Conservation (phyloP, 371 early-diverging fungal species). For the Caulochytrium protostelioides region DNA sequence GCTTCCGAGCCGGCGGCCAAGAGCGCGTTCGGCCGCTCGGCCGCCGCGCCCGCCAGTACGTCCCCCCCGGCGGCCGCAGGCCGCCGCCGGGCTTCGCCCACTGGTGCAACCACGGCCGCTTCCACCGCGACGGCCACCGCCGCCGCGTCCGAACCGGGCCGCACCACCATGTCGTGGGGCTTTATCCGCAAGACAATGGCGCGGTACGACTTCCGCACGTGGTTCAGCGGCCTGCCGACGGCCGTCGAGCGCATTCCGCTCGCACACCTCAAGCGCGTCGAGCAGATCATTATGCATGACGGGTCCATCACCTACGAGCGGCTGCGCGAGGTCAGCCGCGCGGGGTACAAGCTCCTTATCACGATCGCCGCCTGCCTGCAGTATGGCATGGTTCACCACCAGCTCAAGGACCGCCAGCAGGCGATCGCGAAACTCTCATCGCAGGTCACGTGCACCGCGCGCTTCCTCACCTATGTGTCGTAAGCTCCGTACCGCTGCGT, state of each 20-base stretch:
- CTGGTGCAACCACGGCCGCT: neutral
- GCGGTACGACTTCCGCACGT: constrained; percentile 17
- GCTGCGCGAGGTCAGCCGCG: constrained; percentile 14
- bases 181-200: constrained; percentile 15
- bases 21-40: neutral
- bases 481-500: too few species aligned
- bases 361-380: constrained; percentile 23
- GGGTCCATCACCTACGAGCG: constrained; percentile 20
- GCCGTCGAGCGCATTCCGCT: constrained; percentile 13
- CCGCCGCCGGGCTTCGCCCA: neutral
- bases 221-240: constrained; percentile 12
- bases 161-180: constrained; percentile 10
- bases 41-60: neutral
- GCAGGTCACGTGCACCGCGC: too few species aligned
- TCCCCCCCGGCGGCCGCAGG: neutral
- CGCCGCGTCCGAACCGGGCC: neutral
- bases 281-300: constrained; percentile 18
- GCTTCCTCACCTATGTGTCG: too few species aligned
- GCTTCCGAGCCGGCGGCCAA: neutral
- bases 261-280: constrained; percentile 11
- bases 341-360: constrained; percentile 21
- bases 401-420: too few species aligned
- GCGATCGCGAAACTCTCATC: too few species aligned
- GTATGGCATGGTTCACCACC: too few species aligned
- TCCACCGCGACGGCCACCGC: neutral